Conservation (phyloP, 768 basidiomycete genomes). For the Termitomyces sp. region DNA sequence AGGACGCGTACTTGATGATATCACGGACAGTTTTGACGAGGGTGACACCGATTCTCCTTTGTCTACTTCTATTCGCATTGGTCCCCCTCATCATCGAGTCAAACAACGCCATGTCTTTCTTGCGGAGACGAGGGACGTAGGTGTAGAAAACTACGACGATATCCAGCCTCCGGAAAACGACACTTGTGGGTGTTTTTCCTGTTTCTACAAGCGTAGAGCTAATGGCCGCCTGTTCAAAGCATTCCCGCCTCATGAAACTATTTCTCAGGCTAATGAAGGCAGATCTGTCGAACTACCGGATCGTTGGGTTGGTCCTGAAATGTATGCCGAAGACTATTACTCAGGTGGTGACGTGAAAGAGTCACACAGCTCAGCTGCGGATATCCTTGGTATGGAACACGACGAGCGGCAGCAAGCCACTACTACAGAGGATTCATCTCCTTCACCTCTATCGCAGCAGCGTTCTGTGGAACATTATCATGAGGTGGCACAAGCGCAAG, state of each 20-base stretch:
- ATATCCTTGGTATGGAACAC: conserved; percentile 7
- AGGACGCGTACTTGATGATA: conserved; percentile 7
- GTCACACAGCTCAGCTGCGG: neutral
- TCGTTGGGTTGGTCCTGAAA: conserved; percentile 28
- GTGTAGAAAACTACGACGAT: conserved; percentile 10
- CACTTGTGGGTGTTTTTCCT: conserved; percentile 21
- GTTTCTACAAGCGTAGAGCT: neutral
- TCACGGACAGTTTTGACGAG: conserved; percentile 12
- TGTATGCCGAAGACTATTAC: conserved; percentile 33
- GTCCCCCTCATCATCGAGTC: conserved; percentile 4
- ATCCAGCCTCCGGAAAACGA: conserved; percentile 27
- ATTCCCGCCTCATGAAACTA: conserved; percentile 18
- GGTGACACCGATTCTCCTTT: neutral
- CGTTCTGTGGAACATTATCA: neutral
- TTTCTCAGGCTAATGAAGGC: conserved; percentile 8
- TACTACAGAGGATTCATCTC: neutral
- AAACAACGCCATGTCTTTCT: neutral
- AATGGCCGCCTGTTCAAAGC: conserved; percentile 1
- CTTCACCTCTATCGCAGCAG: neutral
- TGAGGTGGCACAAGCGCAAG: neutral
- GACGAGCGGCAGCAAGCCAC: neutral
- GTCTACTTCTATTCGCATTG: neutral
- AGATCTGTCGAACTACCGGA: conserved; percentile 25
- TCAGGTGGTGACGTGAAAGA: conserved; percentile 21
- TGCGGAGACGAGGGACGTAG: neutral